Percentiles rank a stretch among this genome's conserved stretches.
phyloP scores from a whole-genome alignment of 2,329 filamentous ascomycete genomes.

The Colletotrichum tropicicola region DNA sequence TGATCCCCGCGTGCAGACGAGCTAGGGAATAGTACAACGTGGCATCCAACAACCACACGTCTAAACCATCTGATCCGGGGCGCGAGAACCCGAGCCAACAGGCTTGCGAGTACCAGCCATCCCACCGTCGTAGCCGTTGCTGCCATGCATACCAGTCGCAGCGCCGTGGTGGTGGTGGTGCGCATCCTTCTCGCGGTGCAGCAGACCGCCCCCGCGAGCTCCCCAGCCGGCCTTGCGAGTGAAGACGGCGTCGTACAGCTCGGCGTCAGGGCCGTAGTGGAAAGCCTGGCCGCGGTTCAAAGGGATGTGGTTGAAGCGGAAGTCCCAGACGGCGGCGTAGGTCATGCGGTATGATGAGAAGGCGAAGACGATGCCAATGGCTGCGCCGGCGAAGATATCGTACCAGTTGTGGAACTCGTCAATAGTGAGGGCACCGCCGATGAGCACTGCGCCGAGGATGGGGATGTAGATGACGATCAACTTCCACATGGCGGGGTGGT shows the following conservation, averaged over 20 bases:
- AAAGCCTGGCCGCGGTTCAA: constrained; percentile 67
- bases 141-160: constrained; percentile 5
- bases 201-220: constrained; percentile 13
- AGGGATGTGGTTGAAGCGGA: constrained; percentile 71
- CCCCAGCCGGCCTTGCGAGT: constrained; percentile 71
- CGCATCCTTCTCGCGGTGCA: constrained; percentile 35
- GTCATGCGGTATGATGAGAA: constrained; percentile 73
- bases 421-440: constrained; percentile 75
- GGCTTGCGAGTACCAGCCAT: constrained; percentile 20
- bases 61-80: constrained; percentile 23
- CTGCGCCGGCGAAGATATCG: constrained; percentile 72
- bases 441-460: constrained; percentile 72
- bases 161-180: constrained; percentile 1
- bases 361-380: constrained; percentile 72
- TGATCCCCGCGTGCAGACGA: neutral
- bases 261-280: constrained; percentile 53
- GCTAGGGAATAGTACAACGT: too few relatives aligned
- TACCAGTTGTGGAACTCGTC: constrained; percentile 83
- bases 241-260: constrained; percentile 63
- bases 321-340: constrained; percentile 75
- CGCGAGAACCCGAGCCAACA: constrained; percentile 13
- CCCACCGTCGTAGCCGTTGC: neutral
- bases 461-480: constrained; percentile 71
- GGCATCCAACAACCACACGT: too few relatives aligned
- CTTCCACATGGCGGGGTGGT: constrained; percentile 80